Base-by-base conservation (phyloP, 2,329 filamentous ascomycete species). In the Hypoxylon sp. region DNA sequence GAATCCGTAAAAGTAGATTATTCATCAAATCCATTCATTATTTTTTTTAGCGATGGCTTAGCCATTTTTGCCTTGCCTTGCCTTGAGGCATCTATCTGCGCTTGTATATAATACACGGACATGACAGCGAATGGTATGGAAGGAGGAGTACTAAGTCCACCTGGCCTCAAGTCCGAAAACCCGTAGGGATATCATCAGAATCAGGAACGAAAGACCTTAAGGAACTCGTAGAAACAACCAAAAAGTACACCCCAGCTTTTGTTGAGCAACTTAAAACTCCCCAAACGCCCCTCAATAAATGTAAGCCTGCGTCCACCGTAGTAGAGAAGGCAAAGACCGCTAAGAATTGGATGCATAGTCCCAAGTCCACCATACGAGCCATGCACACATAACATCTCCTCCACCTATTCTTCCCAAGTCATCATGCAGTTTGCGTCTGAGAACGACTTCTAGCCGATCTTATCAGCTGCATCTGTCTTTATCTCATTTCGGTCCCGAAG, bases 401-500 rank as follows among this genome's bases (percentile, higher is more conserved):
- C 71, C 54, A 51, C 69, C 60, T 63, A 59, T 67, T 52, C 22
- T 42, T 63, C 59, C 54, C 47, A 66, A 48, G 24, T 66, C 59
- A 24, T 55, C 46, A 55, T 66, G 52, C 51, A 59, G 42, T 68
- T 37, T 26, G 60, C 24, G 33, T 44, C 5, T 42, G 54, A 48
- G 53, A 39, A 29, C 19, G 10, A 22, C 33, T 5, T 55, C 58
- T 70, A 74, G 19, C 46, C 59, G 29, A 70, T 47, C 61, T 76
- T 74, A 26, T 77, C 75, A n/a, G 65, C 42, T 19, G 39, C 64
- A 14, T 74, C 67, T 17, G 69, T 48, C 57, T 73, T 77, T 42
- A 74, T 64, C 39, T 79, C 77, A 33, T 76, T 57, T 63, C 81
- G 79, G 60, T 72, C 74, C 50, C 77, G 76, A 24, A 82, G 70